Evolutionary conservation across 2,329 filamentous ascomycete genomes (phyloP), one percentile per base, ranked within the genome.

Genomic region (Akanthomyces lecanii): DNA sequence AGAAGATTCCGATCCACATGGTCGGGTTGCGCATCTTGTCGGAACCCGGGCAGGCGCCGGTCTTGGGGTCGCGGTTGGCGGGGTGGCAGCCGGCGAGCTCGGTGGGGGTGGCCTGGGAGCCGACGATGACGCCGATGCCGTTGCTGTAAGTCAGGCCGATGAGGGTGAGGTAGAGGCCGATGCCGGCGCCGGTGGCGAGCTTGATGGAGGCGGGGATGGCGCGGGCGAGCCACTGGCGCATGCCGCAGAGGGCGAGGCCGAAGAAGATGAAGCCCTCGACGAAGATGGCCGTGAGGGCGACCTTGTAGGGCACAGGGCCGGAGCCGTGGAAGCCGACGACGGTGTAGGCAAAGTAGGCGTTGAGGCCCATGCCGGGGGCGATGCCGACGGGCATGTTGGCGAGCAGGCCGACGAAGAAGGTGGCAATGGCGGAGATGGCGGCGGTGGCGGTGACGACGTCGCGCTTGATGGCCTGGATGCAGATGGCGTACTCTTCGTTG

Each of bases 1-100:
- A 90, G 79, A 96, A 95, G 69, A 96, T 92, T 44, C 91, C 92
- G 58, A 96, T 82, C 92, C 92, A 96, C 84, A 96, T 85, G 28
- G 88, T 86, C 1, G 91, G 90, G 70, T 84, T 91, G 65, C 90
- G 86, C 91, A 96, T 94, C 81, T 92, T 92, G 61, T 84, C 79
- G 42, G 71, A 76, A 56, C 79, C 77, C 0, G 84, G 83, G 72
- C 91, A 95, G 7, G 85, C 69, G 11, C 88, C 89, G 51, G 74
- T 70, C 25, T 68, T 68, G 60, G 60, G 60, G 5, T 78, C 75
- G 14, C 70, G 71, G 36, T 71, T 78, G 33, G 79, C 73, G 2
- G 78, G 73, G 2, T 78, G 74, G 73, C 91, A 94, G 30, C 91
- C 92, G 11, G 89, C 91, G 48, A 96, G 80, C 66, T 90, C 85